Conservation (phyloP, 2,329 filamentous ascomycete genomes). For the Aspergillus pseudotamarii region DNA sequence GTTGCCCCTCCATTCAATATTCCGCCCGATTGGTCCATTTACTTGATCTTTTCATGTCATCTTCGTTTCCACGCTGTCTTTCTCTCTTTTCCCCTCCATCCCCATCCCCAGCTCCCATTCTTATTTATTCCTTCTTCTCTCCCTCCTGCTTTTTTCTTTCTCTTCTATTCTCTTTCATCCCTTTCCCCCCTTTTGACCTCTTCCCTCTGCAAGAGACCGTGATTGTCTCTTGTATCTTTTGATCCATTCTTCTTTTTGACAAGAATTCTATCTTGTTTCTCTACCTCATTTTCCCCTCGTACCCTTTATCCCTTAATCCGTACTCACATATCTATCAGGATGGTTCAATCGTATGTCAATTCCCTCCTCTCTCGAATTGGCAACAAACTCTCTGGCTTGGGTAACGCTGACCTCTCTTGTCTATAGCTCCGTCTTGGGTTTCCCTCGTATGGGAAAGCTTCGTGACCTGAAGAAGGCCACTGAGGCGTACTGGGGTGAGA, state of each 20-base stretch:
- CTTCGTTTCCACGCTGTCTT: neutral
- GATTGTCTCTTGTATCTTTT: slow-evolving; percentile 26
- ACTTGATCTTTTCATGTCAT: slow-evolving; percentile 8
- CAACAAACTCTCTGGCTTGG: slow-evolving; percentile 7
- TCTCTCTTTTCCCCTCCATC: slow-evolving; percentile 13
- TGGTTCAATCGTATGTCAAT: slow-evolving; percentile 62
- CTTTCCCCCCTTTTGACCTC: slow-evolving; percentile 16
- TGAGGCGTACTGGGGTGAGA: slow-evolving; percentile 95
- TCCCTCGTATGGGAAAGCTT: slow-evolving; percentile 97
- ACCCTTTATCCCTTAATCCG: slow-evolving; percentile 14
- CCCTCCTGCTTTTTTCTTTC: slow-evolving; percentile 6
- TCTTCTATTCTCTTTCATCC: slow-evolving; percentile 22
- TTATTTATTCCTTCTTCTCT: slow-evolving; percentile 13
- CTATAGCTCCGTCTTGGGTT: slow-evolving; percentile 78
- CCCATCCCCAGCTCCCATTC: slow-evolving; percentile 6
- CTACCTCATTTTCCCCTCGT: neutral
- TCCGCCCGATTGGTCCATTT: neutral
- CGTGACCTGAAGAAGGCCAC: slow-evolving; percentile 99
- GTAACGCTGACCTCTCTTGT: slow-evolving; percentile 2
- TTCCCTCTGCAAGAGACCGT: slow-evolving; percentile 24
- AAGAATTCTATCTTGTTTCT: slow-evolving; percentile 8
- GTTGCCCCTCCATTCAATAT: neutral
- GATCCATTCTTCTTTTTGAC: slow-evolving; percentile 10
- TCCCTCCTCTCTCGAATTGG: neutral
- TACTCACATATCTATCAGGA: slow-evolving; percentile 45